Base-by-base conservation (phyloP, 2,329 filamentous ascomycete genomes). In the Dryadomyces quercus-mongolicae region DNA sequence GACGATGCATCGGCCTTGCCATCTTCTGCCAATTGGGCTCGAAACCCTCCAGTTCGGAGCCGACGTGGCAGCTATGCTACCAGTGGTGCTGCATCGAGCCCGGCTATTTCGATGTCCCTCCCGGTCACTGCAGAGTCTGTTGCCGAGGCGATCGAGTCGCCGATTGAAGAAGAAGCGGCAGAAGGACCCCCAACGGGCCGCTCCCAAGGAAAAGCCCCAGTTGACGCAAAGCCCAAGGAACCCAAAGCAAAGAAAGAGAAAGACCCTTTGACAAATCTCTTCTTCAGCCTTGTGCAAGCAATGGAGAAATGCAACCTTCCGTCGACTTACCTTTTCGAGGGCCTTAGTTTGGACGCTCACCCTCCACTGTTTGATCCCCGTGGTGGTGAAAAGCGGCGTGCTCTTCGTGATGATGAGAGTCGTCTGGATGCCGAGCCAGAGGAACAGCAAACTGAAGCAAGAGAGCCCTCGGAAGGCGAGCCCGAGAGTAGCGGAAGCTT, bases 21-120 rank as follows among this genome's bases (percentile, higher is more conserved):
- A 2, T 89, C 91, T 1, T 90, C 91, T 3, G 93, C 92, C 5
- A 96, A 85, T 64, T 98, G 93, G 93, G 93, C 92, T 72, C 74
- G 82, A 65, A 80, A 84, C 64, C 74, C 83, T 55, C 81, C 74
- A 68, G 80, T 77, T 59, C 77, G 76, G 56, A 88, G 80, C 68
- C 82, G 82, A 63, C 81, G 79, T 61, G 87, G 81, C 57, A 95
- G 90, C 63, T 81, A 90, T 60, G 85, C 88, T 36, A 91, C 88
- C 0, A 94, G 86, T 63, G 84, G 81, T 59, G 86, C 88, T 20
- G 83, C 88, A 25, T 85, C 89, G 2, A 96, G 91, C 65, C 91
- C 92, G 48, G 85, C 86, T 42, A 77, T 83, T n/a, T 83, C 81
- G 2, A 73, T 73, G 48, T 74, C 79, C 1, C 62, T 82, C 38